Evolutionary conservation across 164 flowering plant genomes (phyloP).

Genomic region (Piper longum): DNA sequence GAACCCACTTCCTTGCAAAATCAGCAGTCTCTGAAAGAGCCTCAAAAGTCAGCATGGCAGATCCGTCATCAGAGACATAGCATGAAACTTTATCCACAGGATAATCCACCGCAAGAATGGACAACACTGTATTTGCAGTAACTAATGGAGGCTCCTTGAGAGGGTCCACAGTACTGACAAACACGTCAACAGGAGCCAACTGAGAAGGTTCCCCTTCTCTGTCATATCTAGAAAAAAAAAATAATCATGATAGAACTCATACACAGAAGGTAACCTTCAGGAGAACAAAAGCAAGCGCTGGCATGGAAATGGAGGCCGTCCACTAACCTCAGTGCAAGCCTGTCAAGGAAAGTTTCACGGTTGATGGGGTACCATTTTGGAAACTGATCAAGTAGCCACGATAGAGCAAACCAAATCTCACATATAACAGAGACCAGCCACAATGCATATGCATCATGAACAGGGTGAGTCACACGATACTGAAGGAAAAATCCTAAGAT

Average conservation of each 20-base stretch:
- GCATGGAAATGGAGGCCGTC: background rate
- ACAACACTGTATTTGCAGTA: constrained; percentile 92
- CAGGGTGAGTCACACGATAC: constrained; percentile 87
- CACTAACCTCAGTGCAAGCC: constrained; percentile 83
- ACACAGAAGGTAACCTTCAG: background rate
- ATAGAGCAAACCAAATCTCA: constrained; percentile 97
- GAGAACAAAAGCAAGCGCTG: background rate
- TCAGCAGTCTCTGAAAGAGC: constrained; percentile 90
- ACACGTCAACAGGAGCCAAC: constrained; percentile 81
- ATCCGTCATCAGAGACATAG: constrained; percentile 97
- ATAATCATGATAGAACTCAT: background rate
- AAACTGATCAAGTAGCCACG: constrained; percentile 97
- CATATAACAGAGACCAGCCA: constrained; percentile 92
- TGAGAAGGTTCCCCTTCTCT: constrained; percentile 93
- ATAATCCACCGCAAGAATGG: constrained; percentile 94
- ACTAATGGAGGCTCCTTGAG: constrained; percentile 93
- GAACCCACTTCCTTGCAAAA: constrained; percentile 98
- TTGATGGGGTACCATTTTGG: constrained; percentile 95
- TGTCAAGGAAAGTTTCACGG: constrained; percentile 91
- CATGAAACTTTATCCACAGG: constrained; percentile 98
- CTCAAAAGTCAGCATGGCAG: constrained; percentile 97
- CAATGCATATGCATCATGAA: constrained; percentile 74
- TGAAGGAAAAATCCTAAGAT: constrained; percentile 87
- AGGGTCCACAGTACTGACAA: constrained; percentile 99
- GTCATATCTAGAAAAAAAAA: constrained; percentile 42